phyloP scores from a whole-genome alignment of 768 basidiomycete genomes.

The Amanita phalloides region DNA sequence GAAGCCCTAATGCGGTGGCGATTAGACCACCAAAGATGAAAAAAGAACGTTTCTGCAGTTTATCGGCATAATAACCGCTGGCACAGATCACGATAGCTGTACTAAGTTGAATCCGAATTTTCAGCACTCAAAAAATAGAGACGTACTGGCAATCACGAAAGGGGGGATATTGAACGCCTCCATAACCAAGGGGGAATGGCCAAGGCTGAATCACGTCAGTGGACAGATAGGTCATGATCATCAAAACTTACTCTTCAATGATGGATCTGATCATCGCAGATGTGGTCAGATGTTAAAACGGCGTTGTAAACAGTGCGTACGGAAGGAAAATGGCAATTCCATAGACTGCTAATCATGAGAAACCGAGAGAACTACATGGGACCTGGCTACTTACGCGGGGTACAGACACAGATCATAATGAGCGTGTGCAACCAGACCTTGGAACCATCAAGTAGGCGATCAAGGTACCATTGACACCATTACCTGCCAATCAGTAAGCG shows the following conservation, averaged over 20 bases:
- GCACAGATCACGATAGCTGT: slow-evolving; percentile 30
- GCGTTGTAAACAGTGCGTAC: slow-evolving; percentile 24
- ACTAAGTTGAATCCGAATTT: neutral
- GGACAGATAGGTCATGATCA: neutral
- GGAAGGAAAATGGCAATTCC: slow-evolving; percentile 65
- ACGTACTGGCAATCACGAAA: slow-evolving; percentile 51
- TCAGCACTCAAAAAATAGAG: neutral
- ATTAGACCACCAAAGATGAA: neutral
- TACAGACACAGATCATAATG: slow-evolving; percentile 46
- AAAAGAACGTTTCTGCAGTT: slow-evolving; percentile 20
- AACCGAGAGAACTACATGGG: neutral
- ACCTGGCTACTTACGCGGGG: slow-evolving; percentile 42
- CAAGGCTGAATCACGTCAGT: slow-evolving; percentile 32
- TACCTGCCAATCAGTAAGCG: slow-evolving; percentile 56
- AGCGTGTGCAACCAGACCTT: slow-evolving; percentile 45
- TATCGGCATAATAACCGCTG: slow-evolving; percentile 53
- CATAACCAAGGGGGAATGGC: slow-evolving; percentile 41
- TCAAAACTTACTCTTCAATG: slow-evolving; percentile 32
- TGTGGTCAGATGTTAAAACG: slow-evolving; percentile 25
- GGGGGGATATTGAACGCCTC: slow-evolving; percentile 62
- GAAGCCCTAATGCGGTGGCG: neutral
- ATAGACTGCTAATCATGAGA: slow-evolving; percentile 34
- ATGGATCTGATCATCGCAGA: slow-evolving; percentile 33
- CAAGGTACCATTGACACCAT: neutral
- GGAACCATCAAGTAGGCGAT: slow-evolving; percentile 23